phyloP scores from a whole-genome alignment of 164 flowering plant species.

The Kalanchoe fedtschenkoi region DNA sequence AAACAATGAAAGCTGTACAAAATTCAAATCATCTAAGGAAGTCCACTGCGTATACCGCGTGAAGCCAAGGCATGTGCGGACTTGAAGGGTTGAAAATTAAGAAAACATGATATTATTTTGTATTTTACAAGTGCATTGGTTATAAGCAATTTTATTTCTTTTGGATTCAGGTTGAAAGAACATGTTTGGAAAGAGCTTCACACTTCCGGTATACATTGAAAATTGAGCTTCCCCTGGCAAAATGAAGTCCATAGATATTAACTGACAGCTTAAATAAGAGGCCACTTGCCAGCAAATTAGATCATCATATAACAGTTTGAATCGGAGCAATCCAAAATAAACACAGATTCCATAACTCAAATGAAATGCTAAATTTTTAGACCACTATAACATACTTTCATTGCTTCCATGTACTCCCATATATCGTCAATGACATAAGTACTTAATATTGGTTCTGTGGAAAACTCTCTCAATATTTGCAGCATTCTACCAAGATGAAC shows the following conservation, averaged over 20 bases:
- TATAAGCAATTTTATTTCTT: background rate
- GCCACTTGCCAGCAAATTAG: no score
- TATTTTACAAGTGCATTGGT: background rate
- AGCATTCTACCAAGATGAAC: conserved; percentile 81
- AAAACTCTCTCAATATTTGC: conserved; percentile 83
- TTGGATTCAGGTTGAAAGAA: background rate
- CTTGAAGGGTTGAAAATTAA: background rate
- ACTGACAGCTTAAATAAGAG: no score
- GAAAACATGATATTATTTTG: background rate
- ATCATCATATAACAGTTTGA: no score
- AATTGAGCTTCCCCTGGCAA: no score
- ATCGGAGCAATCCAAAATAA: background rate
- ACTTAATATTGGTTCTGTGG: conserved; percentile 66
- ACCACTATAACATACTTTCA: conserved; percentile 54
- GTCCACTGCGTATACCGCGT: no score
- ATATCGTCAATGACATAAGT: conserved; percentile 91
- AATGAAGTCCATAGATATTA: no score
- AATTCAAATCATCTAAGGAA: background rate
- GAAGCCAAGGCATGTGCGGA: background rate
- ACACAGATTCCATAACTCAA: background rate
- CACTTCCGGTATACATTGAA: no score
- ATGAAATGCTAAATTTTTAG: background rate
- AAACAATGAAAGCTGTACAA: background rate
- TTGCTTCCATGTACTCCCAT: conserved; percentile 95
- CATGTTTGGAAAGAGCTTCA: background rate